Conservation (phyloP, 2,329 filamentous ascomycete species). For the Xylariaceae sp. region DNA sequence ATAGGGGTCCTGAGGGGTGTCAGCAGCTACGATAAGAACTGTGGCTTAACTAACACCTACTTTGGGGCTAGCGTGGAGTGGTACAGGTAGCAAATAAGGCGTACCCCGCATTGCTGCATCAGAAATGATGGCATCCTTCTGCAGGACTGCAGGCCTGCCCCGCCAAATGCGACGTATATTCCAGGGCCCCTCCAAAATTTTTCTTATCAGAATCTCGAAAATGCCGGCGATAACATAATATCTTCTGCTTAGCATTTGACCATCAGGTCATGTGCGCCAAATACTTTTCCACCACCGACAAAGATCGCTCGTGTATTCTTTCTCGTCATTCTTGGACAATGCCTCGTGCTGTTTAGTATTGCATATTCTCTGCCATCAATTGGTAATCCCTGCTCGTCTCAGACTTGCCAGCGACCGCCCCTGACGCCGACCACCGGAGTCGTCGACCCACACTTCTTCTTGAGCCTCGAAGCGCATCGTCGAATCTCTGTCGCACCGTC, state of each 20-base stretch:
- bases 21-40: too few relatives aligned
- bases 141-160: constrained; percentile 6
- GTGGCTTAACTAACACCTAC: too few relatives aligned
- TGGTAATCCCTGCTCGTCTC: not conserved
- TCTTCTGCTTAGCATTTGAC: constrained; percentile 3
- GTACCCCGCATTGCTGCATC: constrained; percentile 21
- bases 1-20: too few relatives aligned
- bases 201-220: constrained; percentile 13
- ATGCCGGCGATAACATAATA: not conserved
- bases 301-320: not conserved
- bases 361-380: not conserved
- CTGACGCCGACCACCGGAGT: constrained; percentile 19
- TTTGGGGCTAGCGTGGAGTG: too few relatives aligned
- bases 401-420: too few relatives aligned
- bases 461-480: not conserved
- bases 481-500: not conserved
- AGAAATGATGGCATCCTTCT: constrained; percentile 14
- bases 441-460: not conserved
- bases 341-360: not conserved
- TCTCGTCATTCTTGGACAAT: not conserved
- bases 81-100: too few relatives aligned
- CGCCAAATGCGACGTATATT: constrained; percentile 6
- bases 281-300: not conserved
- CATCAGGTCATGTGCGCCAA: constrained; percentile 11
- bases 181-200: constrained; percentile 18